Base-by-base conservation (phyloP, 331 rosid genomes). In the Acacia concinna region DNA sequence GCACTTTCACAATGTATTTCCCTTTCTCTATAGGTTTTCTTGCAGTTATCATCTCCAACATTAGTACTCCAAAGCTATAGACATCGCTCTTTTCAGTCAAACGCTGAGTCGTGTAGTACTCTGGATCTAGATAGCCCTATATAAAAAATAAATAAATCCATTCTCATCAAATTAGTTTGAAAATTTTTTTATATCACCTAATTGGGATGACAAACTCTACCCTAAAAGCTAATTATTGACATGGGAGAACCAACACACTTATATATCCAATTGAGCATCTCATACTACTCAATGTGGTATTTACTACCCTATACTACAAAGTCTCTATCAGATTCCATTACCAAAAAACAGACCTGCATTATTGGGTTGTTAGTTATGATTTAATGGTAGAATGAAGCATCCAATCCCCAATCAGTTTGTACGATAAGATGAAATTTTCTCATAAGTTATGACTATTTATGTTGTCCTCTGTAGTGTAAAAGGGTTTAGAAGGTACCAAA, bases 81-180 rank as follows among this genome's bases (percentile, higher is more conserved):
- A 93, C 93, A 71, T 93, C 94, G 75, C 96, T 89, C 82, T 88
- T 93, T 68, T 91, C 94, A 0, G 94, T 90, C 86, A 91, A 47
- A 15, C 72, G 91, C 27, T 91, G 90, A 15, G 88, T 88, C 85
- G 81, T 89, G 76, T 84, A 93, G 73, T 93, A 93, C 77, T 90
- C 96, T 0, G 97, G 97, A 85, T 91, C 97, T 83, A 88, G 43
- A 83, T 91, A 91, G 47, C 97, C 94, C 94, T 90, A 60, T 78
- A 84, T 74, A 65, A 85, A 27, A 54, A 37, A 23, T 8, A 76
- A 38, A 40, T 14, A 63, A 82, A 17, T 46, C 9, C 65, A 71
- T 54, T 27, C 18, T 57, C 57, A 66, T 82, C 12, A 35, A 37
- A 44, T 52, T 7, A 51, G 25, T 60, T 41, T 78, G 62, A n/a